Evolutionary conservation across 345 rosid species (phyloP), one percentile per base, ranked within the genome.

Genomic region (Sapria himalayana): DNA sequence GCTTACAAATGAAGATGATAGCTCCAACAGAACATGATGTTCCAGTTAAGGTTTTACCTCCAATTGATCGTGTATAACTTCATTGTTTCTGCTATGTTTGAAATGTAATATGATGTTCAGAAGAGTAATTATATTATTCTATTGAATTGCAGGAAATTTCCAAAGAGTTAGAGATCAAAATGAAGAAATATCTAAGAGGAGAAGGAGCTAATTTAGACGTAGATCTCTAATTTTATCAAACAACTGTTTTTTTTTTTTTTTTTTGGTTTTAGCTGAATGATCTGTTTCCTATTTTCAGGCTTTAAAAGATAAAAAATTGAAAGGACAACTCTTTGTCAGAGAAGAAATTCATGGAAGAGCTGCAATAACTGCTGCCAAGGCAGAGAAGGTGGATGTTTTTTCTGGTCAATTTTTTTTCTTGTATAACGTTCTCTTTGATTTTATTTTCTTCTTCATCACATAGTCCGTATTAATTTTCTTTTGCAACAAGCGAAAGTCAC

Each of bases 321-420:
- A 66, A 65, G 72, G 76, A 44, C 84, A 73, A 45, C 86, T 75
- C 40, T 60, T 71, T 41, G 65, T 59, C 17, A 63, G 81, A 42
- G 99, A 84, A 50, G 54, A 71, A 17, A 36, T 76, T 38, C 70
- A 60, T 66, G 78, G 73, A 11, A 71, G 54, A 51, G 62, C 93
- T 51, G 92, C 92, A 0, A 71, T 60, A 65, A 49, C 71, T 52
- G 94, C 96, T 51, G 99, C 93, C 37, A 63, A 76, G 64, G 59
- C 66, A 14, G 94, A 79, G 65, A 82, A 78, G 80, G 94, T 79
- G 43, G 56, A 15, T 51, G 43, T 33, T 45, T 40, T 10, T 15
- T 14, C 29, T 12, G 5, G 23, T 39, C 18, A 20, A 36, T 23
- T 27, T 17, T 48, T n/a, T n/a, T n/a, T n/a, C n/a, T n/a, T n/a